phyloP scores from a whole-genome alignment of 345 rosid genomes.

The Streptanthus diversifolius region DNA sequence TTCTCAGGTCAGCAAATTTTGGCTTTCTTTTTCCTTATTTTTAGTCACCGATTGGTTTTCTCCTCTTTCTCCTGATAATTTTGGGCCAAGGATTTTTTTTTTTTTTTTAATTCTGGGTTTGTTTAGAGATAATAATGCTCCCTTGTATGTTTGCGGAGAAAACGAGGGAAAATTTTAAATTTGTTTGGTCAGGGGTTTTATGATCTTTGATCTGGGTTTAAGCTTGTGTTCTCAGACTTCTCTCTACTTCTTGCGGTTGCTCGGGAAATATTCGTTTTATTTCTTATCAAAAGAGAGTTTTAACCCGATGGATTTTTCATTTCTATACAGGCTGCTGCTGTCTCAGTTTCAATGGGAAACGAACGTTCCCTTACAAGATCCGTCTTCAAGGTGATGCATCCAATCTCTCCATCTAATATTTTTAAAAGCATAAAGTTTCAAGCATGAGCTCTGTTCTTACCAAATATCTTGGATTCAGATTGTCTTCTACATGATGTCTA shows the following conservation, averaged over 20 bases:
- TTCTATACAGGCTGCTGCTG: conserved; percentile 25
- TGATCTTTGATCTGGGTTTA: conserved; percentile 13
- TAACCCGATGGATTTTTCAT: neutral
- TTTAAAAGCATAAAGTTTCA: neutral
- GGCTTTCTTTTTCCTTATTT: neutral
- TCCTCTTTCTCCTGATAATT: neutral
- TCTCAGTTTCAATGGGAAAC: conserved; percentile 29
- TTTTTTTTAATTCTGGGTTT: neutral
- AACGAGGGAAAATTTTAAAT: conserved; percentile 20
- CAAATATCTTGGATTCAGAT: neutral
- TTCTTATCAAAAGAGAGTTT: neutral
- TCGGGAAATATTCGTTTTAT: no score
- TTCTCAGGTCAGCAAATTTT: conserved; percentile 24
- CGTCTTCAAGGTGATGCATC: conserved; percentile 32
- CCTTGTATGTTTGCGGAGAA: conserved; percentile 11
- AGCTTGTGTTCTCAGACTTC: no score
- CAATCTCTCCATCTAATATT: neutral
- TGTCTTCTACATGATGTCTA: neutral
- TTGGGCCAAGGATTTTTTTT: neutral
- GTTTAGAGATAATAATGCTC: neutral
- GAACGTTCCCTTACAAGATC: conserved; percentile 30
- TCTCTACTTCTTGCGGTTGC: no score
- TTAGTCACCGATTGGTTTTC: conserved; percentile 13
- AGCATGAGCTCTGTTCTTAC: neutral
- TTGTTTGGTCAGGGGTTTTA: neutral